Base-by-base conservation (phyloP, 345 rosid genomes). In the Cardiospermum halicacabum region DNA sequence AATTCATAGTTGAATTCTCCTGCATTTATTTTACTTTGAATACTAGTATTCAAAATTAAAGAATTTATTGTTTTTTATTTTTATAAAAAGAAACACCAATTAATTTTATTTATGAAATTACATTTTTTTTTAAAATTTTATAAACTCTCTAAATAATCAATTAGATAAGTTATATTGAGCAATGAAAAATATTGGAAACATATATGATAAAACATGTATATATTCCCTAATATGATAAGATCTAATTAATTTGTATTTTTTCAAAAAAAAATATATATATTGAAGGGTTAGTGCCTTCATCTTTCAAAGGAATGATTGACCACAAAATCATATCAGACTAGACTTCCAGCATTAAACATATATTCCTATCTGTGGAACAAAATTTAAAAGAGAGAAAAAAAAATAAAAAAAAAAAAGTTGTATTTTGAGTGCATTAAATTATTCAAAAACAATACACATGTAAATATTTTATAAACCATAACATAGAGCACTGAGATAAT, bases 291-390 rank as follows among this genome's bases (percentile, higher is more conserved):
- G 57, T 32, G 43, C 32, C 31, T 64, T 42, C 5, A 4, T 26
- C 4, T 13, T 62, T 36, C 27, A 22, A 51, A 51, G 50, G 58
- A 64, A 51, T 34, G 58, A 51, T 64, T 53, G 67, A 64, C 58
- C 34, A 64, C 40, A 45, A 60, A 4, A 61, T 61, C 54, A 42
- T 42, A 16, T 30, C 13, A 57, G 1, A 36, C 61, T 57, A 57
- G 1, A 36, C 61, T 57, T 47, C 11, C 1, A 13, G 37, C 64
- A 42, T 42, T 21, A 60, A 25, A 43, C 13, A n/a, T n/a, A n/a
- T n/a, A 45, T 60, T 60, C 54, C 54, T 0, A 43, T 43, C 22
- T 2, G 6, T 34, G 39, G 39, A 34, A n/a, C n/a, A n/a, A 34
- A 34, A 2, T 34, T 34, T 34, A 2, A 34, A 34, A 34, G 25